Conservation (phyloP, 345 rosid genomes). For the Hirschfeldia incana region DNA sequence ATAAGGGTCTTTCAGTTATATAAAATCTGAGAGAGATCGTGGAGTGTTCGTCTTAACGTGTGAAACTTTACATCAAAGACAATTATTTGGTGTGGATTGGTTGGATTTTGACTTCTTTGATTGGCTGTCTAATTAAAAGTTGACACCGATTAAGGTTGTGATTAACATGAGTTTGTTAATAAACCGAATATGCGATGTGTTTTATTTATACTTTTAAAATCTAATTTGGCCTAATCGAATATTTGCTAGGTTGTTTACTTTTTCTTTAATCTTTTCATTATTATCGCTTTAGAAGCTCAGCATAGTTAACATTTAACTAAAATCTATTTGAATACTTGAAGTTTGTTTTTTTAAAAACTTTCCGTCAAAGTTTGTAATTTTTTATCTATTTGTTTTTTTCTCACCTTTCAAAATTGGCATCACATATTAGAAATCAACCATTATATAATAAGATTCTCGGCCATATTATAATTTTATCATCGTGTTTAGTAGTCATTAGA, state of each 20-base stretch:
- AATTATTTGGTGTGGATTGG: slow-evolving; percentile 15
- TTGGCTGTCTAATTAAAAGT: slow-evolving; percentile 22
- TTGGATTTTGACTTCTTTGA: slow-evolving; percentile 30
- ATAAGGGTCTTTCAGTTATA: slow-evolving; percentile 1
- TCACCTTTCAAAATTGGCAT: background rate
- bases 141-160: background rate
- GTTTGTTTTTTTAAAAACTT: no score
- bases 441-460: no score
- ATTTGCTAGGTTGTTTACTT: slow-evolving; percentile 16
- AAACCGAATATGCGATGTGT: slow-evolving; percentile 9
- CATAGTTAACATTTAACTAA: background rate
- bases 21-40: slow-evolving; percentile 22
- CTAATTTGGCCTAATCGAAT: background rate
- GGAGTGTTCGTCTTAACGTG: slow-evolving; percentile 30
- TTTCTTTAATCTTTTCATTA: background rate
- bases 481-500: no score
- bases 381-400: background rate
- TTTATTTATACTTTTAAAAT: background rate
- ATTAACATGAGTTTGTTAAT: slow-evolving; percentile 21
- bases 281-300: background rate
- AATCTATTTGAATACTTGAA: background rate
- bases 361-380: no score
- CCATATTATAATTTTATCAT: no score
- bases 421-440: background rate
- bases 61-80: slow-evolving; percentile 22